Evolutionary conservation across 2,329 filamentous ascomycete species (phyloP).

Genomic region (Epichloe aotearoae): DNA sequence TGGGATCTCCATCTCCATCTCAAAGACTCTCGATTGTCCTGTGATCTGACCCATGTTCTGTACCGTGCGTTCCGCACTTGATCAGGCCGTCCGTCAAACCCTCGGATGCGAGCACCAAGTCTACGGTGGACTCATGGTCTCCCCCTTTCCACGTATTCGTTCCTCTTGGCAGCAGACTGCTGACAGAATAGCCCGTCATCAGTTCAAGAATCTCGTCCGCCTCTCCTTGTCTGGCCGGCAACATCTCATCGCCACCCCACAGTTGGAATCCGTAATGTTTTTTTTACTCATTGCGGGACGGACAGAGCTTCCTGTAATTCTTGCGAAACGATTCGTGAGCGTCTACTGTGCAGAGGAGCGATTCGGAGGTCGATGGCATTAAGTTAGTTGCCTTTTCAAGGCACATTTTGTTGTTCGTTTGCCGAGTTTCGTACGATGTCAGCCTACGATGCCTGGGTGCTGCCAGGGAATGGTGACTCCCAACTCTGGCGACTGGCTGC

Average conservation of each 20-base stretch:
- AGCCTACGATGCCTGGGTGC: no score
- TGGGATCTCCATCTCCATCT: not conserved
- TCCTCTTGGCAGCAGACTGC: slow-evolving; percentile 19
- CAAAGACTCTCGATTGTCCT: not conserved
- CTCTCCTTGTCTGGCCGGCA: slow-evolving; percentile 16
- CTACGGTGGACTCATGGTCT: slow-evolving; percentile 11
- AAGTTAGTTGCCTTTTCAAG: no score
- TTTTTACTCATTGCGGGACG: not conserved
- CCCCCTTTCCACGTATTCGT: slow-evolving; percentile 20
- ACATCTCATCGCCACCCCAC: slow-evolving; percentile 7
- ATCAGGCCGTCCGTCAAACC: slow-evolving; percentile 8
- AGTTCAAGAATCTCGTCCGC: slow-evolving; percentile 10
- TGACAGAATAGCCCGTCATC: slow-evolving; percentile 11
- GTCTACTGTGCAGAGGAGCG: no score
- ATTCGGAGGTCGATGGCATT: no score
- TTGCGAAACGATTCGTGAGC: slow-evolving; percentile 12
- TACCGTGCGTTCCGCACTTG: slow-evolving; percentile 7
- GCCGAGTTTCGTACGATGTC: no score
- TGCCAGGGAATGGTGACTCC: no score
- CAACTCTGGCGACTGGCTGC: no score
- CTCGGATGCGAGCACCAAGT: slow-evolving; percentile 13
- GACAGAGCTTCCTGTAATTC: slow-evolving; percentile 6
- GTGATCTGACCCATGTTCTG: slow-evolving; percentile 15
- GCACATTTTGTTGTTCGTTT: no score
- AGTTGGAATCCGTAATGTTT: not conserved